Conservation (phyloP, 2,329 filamentous ascomycete species). For the Pseudohalonectria lignicola region DNA sequence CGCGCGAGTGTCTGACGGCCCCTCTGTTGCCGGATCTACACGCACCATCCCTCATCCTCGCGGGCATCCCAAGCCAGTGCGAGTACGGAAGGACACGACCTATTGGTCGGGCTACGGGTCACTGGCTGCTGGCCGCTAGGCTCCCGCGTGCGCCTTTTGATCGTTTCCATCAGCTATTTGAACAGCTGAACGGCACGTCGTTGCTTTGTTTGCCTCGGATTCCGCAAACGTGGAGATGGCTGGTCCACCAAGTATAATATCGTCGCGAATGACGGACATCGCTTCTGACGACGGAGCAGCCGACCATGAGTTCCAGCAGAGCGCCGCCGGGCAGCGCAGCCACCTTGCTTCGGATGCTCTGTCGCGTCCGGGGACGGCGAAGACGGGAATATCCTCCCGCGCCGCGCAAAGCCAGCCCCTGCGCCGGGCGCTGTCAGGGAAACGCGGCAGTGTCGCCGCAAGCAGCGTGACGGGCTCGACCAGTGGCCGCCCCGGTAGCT, state of each 20-base stretch:
- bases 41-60: too few relatives aligned
- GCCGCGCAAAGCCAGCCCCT: slow-evolving; percentile 39
- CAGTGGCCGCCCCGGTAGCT: slow-evolving; percentile 47
- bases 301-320: slow-evolving; percentile 22
- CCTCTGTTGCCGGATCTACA: too few relatives aligned
- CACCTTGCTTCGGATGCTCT: slow-evolving; percentile 26
- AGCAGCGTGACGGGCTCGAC: slow-evolving; percentile 30
- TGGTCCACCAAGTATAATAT: slow-evolving; percentile 55
- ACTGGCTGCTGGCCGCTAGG: too few relatives aligned
- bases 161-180: too few relatives aligned
- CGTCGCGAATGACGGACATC: slow-evolving; percentile 60
- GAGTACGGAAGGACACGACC: too few relatives aligned
- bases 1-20: too few relatives aligned
- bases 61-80: too few relatives aligned
- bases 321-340: slow-evolving; percentile 21
- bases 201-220: too few relatives aligned
- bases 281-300: slow-evolving; percentile 41
- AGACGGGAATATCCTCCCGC: slow-evolving; percentile 39
- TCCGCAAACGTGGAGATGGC: too few relatives aligned
- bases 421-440: slow-evolving; percentile 36
- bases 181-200: too few relatives aligned
- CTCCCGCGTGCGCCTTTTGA: too few relatives aligned
- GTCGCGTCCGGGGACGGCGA: slow-evolving; percentile 44
- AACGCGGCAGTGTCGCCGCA: slow-evolving; percentile 25
- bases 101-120: too few relatives aligned